These are phyloP conservation scores for Vitis hybrid DNA, from an alignment of 177 flowering plant genomes.

Conservation along the genomic window DNA sequence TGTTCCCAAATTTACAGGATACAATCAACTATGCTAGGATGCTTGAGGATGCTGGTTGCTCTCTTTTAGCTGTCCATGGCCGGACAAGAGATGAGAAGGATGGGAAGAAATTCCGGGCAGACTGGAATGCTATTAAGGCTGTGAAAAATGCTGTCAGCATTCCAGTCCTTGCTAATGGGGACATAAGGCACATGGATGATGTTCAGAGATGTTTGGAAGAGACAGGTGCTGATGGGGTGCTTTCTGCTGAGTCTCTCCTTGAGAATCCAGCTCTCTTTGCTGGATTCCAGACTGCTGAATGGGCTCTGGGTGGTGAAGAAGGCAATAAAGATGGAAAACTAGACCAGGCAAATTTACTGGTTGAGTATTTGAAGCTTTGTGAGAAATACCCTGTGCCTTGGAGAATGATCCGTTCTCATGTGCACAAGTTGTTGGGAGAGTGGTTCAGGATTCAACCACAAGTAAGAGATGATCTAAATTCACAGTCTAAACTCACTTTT, in stretches of 20 bases:
- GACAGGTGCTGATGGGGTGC: slow-evolving; percentile 90
- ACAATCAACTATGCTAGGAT: slow-evolving; percentile 84
- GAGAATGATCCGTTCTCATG: slow-evolving; percentile 92
- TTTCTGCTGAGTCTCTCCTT: slow-evolving; percentile 95
- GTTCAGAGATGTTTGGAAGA: slow-evolving; percentile 58
- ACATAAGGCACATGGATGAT: slow-evolving; percentile 84
- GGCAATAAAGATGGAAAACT: slow-evolving; percentile 37
- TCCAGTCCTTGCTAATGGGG: slow-evolving; percentile 96
- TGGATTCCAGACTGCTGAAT: slow-evolving; percentile 76
- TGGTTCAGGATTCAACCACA: slow-evolving; percentile 79
- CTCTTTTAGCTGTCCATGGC: slow-evolving; percentile 95
- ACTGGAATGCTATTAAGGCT: slow-evolving; percentile 81
- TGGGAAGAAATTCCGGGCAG: slow-evolving; percentile 73
- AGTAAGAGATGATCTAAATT: slow-evolving; percentile 75
- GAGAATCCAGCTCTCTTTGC: slow-evolving; percentile 97
- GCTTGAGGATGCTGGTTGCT: slow-evolving; percentile 98
- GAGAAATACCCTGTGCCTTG: slow-evolving; percentile 88
- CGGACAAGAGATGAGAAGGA: slow-evolving; percentile 95
- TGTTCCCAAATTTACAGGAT: slow-evolving; percentile 74
- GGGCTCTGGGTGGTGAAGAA: slow-evolving; percentile 48
- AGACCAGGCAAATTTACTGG: slow-evolving; percentile 70
- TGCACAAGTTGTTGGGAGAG: slow-evolving; percentile 86
- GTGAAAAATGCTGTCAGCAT: slow-evolving; percentile 74
- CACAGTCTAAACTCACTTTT: slow-evolving; percentile 69
- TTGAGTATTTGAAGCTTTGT: slow-evolving; percentile 85